Evolutionary conservation across 352 stramenopile species (phyloP).

Genomic region (Halophytophthora batemanensis): DNA sequence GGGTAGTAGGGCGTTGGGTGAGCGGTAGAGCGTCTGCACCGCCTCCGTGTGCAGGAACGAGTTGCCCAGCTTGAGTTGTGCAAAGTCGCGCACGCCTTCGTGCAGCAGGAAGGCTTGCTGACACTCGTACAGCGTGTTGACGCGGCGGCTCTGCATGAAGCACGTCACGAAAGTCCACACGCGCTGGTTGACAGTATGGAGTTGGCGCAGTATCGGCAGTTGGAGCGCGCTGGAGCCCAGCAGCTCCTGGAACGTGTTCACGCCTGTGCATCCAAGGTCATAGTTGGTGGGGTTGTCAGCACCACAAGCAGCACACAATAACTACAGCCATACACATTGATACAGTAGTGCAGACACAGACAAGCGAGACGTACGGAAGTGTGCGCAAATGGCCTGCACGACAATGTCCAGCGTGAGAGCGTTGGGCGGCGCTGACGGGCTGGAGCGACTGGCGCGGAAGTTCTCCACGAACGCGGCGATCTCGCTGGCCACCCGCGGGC

Average conservation of each 20-base stretch:
- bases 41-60: slow-evolving; percentile 77
- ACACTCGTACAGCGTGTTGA: slow-evolving; percentile 78
- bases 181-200: slow-evolving; percentile 67
- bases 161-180: slow-evolving; percentile 82
- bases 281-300: too few species aligned
- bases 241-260: slow-evolving; percentile 53
- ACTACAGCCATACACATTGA: slow-evolving; percentile 1
- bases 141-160: slow-evolving; percentile 63
- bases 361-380: slow-evolving; percentile 59
- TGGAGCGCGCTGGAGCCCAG: slow-evolving; percentile 40
- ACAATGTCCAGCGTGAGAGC: slow-evolving; percentile 46
- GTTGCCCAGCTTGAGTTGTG: slow-evolving; percentile 73
- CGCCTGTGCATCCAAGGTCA: too few species aligned
- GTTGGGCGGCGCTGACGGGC: slow-evolving; percentile 43
- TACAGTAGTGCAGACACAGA: neutral
- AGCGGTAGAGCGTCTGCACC: slow-evolving; percentile 69
- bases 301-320: slow-evolving; percentile 6
- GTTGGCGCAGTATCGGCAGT: slow-evolving; percentile 43
- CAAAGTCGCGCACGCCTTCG: slow-evolving; percentile 61
- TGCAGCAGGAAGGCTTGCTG: slow-evolving; percentile 61
- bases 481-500: slow-evolving; percentile 34
- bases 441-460: slow-evolving; percentile 51
- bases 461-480: slow-evolving; percentile 58
- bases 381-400: slow-evolving; percentile 51
- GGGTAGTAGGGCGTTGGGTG: slow-evolving; percentile 36